Evolutionary conservation across 1,284 basidiomycete genomes (phyloP).

Genomic region (Ceratobasidium sp.): DNA sequence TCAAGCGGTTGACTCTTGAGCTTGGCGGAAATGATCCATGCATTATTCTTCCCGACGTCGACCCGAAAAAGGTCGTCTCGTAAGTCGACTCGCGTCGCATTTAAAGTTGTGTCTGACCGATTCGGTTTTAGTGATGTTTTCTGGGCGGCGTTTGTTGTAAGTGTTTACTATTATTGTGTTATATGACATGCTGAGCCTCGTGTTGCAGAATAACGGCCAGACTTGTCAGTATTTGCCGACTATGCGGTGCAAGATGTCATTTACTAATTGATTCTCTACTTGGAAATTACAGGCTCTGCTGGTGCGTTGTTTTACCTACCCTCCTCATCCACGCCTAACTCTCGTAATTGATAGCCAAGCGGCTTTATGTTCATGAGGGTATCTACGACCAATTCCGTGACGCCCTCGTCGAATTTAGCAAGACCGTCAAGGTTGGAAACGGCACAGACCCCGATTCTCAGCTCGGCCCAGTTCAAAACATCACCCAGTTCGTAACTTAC

Average conservation of each 20-base stretch:
- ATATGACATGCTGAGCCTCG: background rate
- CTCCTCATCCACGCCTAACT: background rate
- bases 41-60: slow-evolving; percentile 26
- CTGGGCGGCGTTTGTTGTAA: slow-evolving; percentile 20
- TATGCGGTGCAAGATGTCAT: background rate
- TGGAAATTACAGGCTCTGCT: background rate
- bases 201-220: slow-evolving; percentile 16
- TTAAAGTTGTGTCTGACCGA: background rate
- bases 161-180: background rate
- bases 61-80: slow-evolving; percentile 16
- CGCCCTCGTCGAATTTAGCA: slow-evolving; percentile 31
- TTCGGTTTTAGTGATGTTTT: background rate
- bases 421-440: slow-evolving; percentile 26
- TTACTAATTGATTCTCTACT: background rate
- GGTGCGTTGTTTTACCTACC: background rate
- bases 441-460: slow-evolving; percentile 52
- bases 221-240: slow-evolving; percentile 3
- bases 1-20: slow-evolving; percentile 83
- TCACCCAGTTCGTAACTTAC: background rate
- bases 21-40: slow-evolving; percentile 58
- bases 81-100: slow-evolving; percentile 2
- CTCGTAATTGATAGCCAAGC: slow-evolving; percentile 58
- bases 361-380: slow-evolving; percentile 62
- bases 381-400: slow-evolving; percentile 34
- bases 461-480: slow-evolving; percentile 40